These are phyloP conservation scores for Marasmius oreades DNA, from an alignment of 1,284 basidiomycete species.

Conservation along the genomic window DNA sequence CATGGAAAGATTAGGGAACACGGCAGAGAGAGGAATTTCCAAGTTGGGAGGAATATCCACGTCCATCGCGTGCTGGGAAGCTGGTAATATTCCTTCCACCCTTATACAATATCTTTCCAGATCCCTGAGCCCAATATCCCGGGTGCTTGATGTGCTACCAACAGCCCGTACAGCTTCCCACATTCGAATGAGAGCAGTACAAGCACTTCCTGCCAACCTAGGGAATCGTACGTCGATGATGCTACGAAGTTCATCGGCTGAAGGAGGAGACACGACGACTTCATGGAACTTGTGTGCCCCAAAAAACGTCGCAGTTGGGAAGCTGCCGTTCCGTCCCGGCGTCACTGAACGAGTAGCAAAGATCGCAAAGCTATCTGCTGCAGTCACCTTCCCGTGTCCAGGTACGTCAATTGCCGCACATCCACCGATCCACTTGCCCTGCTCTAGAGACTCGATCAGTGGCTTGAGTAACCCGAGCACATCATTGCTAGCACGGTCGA, in stretches of 20 bases:
- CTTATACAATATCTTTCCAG: conserved; percentile 86
- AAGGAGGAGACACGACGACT: conserved; percentile 60
- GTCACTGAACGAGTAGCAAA: conserved; percentile 77
- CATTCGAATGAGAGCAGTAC: conserved; percentile 51
- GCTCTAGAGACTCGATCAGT: conserved; percentile 75
- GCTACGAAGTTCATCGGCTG: conserved; percentile 59
- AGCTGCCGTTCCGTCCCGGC: conserved; percentile 38
- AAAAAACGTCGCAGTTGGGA: conserved; percentile 66
- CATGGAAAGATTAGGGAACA: conserved; percentile 73
- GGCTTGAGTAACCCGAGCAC: conserved; percentile 83
- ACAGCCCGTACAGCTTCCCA: conserved; percentile 58
- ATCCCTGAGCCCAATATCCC: conserved; percentile 78
- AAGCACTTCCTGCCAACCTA: conserved; percentile 47
- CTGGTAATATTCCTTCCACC: conserved; percentile 60
- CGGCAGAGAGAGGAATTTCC: conserved; percentile 28
- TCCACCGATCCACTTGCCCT: conserved; percentile 75
- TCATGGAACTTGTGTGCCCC: conserved; percentile 82
- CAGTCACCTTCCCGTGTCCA: conserved; percentile 65
- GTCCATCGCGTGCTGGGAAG: conserved; percentile 43
- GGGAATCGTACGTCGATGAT: conserved; percentile 72
- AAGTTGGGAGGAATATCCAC: conserved; percentile 31
- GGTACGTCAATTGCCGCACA: conserved; percentile 70
- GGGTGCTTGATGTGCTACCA: conserved; percentile 46
- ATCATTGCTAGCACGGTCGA: conserved; percentile 87
- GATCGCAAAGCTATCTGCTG: conserved; percentile 71